Evolutionary conservation across 441 rosid genomes (phyloP).

Genomic region (Populus hybrid): DNA sequence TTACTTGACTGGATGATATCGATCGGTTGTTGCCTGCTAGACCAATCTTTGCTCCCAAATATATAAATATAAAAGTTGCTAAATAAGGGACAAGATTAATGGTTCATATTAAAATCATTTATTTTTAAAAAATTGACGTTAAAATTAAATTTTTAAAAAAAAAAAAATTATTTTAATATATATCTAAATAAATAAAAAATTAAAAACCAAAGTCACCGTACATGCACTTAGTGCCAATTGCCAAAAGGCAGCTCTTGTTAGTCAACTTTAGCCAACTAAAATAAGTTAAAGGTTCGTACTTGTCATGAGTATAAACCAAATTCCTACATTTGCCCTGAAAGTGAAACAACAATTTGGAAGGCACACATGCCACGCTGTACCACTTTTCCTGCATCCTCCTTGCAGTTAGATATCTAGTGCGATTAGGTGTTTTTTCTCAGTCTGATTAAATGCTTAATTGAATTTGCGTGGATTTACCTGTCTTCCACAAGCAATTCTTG

Average conservation of each 20-base stretch:
- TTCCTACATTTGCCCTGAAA: conserved; percentile 2
- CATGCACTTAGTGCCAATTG: not conserved
- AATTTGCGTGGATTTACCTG: conserved; percentile 26
- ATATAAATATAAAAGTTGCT: not conserved
- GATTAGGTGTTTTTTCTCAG: not conserved
- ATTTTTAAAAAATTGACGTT: too few species aligned
- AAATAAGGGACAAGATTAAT: not conserved
- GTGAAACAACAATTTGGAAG: not conserved
- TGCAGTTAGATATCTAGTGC: too few species aligned
- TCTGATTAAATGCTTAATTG: not conserved
- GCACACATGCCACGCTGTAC: too few species aligned
- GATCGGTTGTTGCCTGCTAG: not conserved
- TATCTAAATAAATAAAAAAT: too few species aligned
- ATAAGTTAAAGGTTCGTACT: conserved; percentile 15
- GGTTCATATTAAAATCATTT: too few species aligned
- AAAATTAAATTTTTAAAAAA: too few species aligned
- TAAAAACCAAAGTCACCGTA: too few species aligned
- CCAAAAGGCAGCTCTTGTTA: too few species aligned
- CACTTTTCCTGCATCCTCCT: too few species aligned
- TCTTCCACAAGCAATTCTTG: not conserved
- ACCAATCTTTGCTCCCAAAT: not conserved
- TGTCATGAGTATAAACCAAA: not conserved
- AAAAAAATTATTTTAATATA: too few species aligned
- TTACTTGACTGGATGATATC: not conserved
- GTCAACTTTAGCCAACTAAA: conserved; percentile 4